Conservation (phyloP, 2,329 filamentous ascomycete genomes). For the Cladosporium sp. region DNA sequence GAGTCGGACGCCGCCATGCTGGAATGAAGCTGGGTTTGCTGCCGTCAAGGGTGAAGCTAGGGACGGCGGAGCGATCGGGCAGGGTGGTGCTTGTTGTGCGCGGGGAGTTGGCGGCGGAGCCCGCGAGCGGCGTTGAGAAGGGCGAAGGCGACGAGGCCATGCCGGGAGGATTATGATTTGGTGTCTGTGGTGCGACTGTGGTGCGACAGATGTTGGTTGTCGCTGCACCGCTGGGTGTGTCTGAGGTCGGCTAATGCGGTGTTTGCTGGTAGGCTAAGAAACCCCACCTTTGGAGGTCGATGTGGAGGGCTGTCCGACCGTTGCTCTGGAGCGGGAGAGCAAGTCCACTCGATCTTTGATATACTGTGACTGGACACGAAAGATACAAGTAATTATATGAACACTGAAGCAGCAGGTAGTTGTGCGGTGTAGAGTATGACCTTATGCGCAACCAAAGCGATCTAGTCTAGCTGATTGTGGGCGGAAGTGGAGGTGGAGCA, state of each 20-base stretch:
- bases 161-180: neutral
- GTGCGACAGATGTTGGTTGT: neutral
- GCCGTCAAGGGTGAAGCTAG: conserved; percentile 20
- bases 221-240: neutral
- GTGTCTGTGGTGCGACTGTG: neutral
- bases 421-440: neutral
- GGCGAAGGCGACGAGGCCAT: conserved; percentile 22
- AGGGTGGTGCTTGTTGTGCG: conserved; percentile 17
- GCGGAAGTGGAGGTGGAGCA: conserved; percentile 10
- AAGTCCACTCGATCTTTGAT: too few relatives aligned
- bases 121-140: conserved; percentile 11
- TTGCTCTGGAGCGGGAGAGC: too few relatives aligned
- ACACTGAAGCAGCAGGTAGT: too few relatives aligned
- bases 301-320: neutral
- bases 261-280: neutral
- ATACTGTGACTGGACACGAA: too few relatives aligned
- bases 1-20: conserved; percentile 30
- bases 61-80: conserved; percentile 25
- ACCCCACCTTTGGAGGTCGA: neutral
- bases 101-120: conserved; percentile 13
- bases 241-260: neutral
- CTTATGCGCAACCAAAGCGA: neutral
- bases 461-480: neutral
- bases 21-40: conserved; percentile 24
- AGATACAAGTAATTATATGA: too few relatives aligned